Percentiles rank a stretch among this genome's conserved stretches.
Conservation (phyloP, 306 rosid genomes). For the Arachis stenosperma region DNA sequence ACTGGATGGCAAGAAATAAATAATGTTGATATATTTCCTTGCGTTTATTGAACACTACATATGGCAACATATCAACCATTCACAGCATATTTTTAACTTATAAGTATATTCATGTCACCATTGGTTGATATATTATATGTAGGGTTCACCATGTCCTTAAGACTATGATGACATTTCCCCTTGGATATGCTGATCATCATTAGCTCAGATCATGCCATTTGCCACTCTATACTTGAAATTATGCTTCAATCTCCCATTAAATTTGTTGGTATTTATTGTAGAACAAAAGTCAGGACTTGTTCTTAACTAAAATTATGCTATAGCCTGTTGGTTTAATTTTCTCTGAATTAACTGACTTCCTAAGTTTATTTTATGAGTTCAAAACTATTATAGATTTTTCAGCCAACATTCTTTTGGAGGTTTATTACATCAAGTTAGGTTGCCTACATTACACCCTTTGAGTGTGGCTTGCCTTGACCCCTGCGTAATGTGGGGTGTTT, state of each 20-base stretch:
- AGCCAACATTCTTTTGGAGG: constrained; percentile 1
- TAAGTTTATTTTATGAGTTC: neutral
- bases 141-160: too few species aligned
- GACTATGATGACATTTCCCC: too few species aligned
- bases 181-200: neutral
- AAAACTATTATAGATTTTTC: constrained; percentile 2
- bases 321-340: constrained; percentile 18
- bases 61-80: too few species aligned
- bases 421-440: neutral
- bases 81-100: too few species aligned
- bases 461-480: too few species aligned
- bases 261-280: constrained; percentile 17
- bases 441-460: too few species aligned
- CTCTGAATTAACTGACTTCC: constrained; percentile 2
- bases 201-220: constrained; percentile 10
- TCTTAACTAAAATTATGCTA: neutral
- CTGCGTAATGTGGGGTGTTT: too few species aligned
- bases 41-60: too few species aligned
- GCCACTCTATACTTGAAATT: constrained; percentile 4
- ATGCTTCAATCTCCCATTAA: constrained; percentile 13
- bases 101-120: too few species aligned
- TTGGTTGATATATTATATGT: too few species aligned
- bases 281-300: constrained; percentile 2
- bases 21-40: too few species aligned
- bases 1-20: neutral